A percentile compares a stretch with the other conserved stretches of the same genome.
Conservation (phyloP, 768 basidiomycete species). For the Lanmaoa pseudosensibilis region DNA sequence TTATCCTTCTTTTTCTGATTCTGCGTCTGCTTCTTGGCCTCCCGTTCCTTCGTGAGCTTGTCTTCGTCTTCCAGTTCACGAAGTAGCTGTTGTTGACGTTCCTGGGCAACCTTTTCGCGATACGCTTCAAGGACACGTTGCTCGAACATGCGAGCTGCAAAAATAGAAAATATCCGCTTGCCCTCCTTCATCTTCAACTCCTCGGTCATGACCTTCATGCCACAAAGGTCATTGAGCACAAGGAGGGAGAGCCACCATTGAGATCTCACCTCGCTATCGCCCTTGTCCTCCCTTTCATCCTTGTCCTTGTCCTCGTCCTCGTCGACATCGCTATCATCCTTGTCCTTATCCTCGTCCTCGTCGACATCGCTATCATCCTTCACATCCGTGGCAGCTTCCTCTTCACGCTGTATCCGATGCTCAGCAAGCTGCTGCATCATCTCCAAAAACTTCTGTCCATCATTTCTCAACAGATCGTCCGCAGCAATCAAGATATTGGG, state of each 20-base stretch:
- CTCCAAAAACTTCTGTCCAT: slow-evolving; percentile 98
- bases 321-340: slow-evolving; percentile 65
- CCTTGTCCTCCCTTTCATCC: slow-evolving; percentile 61
- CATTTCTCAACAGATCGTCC: slow-evolving; percentile 97
- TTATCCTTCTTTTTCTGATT: slow-evolving; percentile 99
- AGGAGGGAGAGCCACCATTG: slow-evolving; percentile 1
- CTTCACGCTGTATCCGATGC: slow-evolving; percentile 88
- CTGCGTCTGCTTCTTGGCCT: slow-evolving; percentile 88
- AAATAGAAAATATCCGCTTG: slow-evolving; percentile 99
- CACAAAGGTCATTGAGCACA: slow-evolving; percentile 11
- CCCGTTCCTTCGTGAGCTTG: slow-evolving; percentile 78
- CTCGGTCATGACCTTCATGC: slow-evolving; percentile 74
- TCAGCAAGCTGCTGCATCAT: slow-evolving; percentile 99
- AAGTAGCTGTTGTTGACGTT: slow-evolving; percentile 88
- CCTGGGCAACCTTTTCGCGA: slow-evolving; percentile 94
- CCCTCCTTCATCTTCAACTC: slow-evolving; percentile 99
- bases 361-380: slow-evolving; percentile 63
- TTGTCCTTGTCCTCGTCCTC: slow-evolving; percentile 50
- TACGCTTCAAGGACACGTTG: slow-evolving; percentile 96
- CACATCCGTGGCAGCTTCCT: slow-evolving; percentile 61
- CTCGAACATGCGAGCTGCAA: slow-evolving; percentile 99
- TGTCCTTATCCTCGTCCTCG: slow-evolving; percentile 62
- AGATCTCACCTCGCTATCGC: slow-evolving; percentile 52
- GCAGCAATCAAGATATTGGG: slow-evolving; percentile 97
- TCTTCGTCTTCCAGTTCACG: slow-evolving; percentile 97